phyloP scores from a whole-genome alignment of 805 yeast genomes.

The Kregervanrija delftensis region DNA sequence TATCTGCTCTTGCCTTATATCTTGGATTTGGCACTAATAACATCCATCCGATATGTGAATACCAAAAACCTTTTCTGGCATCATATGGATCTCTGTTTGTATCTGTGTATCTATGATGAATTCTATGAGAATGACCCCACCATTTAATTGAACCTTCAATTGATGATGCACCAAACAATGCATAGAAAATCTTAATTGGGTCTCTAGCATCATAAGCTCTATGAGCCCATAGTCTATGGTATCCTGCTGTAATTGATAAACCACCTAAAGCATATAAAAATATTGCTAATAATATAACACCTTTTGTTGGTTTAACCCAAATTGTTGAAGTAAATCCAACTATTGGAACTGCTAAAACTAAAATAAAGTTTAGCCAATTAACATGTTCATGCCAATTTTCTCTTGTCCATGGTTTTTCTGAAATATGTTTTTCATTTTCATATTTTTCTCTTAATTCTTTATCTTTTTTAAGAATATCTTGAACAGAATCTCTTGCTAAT shows the following conservation, averaged over 20 bases:
- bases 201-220: conserved; percentile 58
- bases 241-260: conserved; percentile 76
- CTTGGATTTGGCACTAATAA: conserved; percentile 72
- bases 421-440: conserved; percentile 47
- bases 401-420: conserved; percentile 73
- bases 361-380: conserved; percentile 68
- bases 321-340: conserved; percentile 42
- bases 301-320: conserved; percentile 40
- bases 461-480: conserved; percentile 39
- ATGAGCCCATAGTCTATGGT: conserved; percentile 77
- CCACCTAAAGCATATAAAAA: conserved; percentile 56
- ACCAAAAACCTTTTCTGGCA: conserved; percentile 80
- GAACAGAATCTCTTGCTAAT: conserved; percentile 45
- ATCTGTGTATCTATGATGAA: conserved; percentile 83
- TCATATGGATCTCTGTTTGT: conserved; percentile 80
- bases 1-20: conserved; percentile 75
- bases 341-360: conserved; percentile 57
- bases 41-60: conserved; percentile 85
- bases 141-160: conserved; percentile 82
- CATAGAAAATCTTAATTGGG: conserved; percentile 59
- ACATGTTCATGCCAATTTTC: conserved; percentile 67
- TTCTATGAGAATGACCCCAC: conserved; percentile 85
- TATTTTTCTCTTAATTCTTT: conserved; percentile 35
- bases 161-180: conserved; percentile 76
- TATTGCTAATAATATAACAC: conserved; percentile 42